These are phyloP conservation scores for Nitzschia inconspicua DNA, from an alignment of 108 stramenopile species.

Conservation along the genomic window DNA sequence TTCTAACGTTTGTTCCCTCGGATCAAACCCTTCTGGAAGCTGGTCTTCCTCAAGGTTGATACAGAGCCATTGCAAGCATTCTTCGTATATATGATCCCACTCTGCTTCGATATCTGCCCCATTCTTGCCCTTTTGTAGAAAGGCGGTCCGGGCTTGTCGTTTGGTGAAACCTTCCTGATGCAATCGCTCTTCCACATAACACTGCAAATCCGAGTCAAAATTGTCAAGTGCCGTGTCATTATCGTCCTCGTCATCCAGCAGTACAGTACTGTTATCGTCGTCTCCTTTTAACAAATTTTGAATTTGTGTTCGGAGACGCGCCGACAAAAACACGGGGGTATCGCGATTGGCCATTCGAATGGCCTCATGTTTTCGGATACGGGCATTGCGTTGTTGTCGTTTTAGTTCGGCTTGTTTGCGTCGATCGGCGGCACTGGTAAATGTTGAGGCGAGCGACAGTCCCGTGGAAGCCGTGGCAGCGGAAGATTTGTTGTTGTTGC, in stretches of 20 bases:
- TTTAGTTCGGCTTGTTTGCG: constrained; percentile 37
- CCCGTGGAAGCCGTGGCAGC: constrained; percentile 38
- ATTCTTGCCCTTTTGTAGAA: constrained; percentile 10
- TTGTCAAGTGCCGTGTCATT: constrained; percentile 23
- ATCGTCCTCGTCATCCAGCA: constrained; percentile 39
- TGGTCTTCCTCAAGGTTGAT: constrained; percentile 77
- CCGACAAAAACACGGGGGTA: constrained; percentile 72
- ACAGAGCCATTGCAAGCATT: constrained; percentile 76
- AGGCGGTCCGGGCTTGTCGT: constrained; percentile 53
- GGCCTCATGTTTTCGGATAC: constrained; percentile 67
- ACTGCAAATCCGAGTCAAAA: constrained; percentile 31
- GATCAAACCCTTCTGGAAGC: constrained; percentile 86
- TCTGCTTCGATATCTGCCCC: constrained; percentile 30
- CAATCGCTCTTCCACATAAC: constrained; percentile 64
- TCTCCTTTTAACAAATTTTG: constrained; percentile 59
- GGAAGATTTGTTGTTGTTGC: constrained; percentile 20
- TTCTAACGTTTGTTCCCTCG: constrained; percentile 63
- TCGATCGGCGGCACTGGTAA: constrained; percentile 42
- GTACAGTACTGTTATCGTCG: constrained; percentile 36
- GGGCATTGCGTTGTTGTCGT: constrained; percentile 43
- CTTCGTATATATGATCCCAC: constrained; percentile 69
- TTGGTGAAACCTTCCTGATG: constrained; percentile 71
- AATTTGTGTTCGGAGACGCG: constrained; percentile 56
- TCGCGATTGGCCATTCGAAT: constrained; percentile 73
- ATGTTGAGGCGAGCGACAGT: constrained; percentile 24